These are phyloP conservation scores for Xylaria sp. DNA, from an alignment of 2,329 filamentous ascomycete genomes.

Conservation along the genomic window DNA sequence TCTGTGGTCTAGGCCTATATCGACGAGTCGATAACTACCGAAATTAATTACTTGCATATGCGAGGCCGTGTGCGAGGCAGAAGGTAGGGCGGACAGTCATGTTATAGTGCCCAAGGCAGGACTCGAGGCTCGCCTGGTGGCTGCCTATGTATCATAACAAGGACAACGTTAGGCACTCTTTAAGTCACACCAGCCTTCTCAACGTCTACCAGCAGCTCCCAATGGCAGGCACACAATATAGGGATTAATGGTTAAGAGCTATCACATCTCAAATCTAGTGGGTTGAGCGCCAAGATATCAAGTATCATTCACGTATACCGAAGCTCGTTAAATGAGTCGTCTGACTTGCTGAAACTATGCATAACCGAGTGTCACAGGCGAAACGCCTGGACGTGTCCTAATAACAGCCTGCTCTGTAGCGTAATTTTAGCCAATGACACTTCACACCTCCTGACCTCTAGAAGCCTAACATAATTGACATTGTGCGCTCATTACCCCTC, in stretches of 20 bases:
- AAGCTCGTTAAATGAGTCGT: neutral
- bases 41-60: conserved; percentile 8
- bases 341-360: neutral
- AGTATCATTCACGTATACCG: neutral
- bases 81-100: neutral
- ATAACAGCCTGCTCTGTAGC: neutral
- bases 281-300: neutral
- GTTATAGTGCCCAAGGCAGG: neutral
- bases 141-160: neutral
- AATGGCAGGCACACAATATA: neutral
- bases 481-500: too few species aligned
- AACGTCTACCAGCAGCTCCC: too few species aligned
- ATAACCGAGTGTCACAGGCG: neutral
- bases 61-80: neutral
- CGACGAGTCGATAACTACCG: neutral
- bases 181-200: neutral
- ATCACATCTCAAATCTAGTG: neutral
- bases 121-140: neutral
- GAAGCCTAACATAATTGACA: neutral
- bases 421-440: neutral
- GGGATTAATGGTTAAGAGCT: neutral
- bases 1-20: neutral
- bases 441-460: neutral
- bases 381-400: neutral
- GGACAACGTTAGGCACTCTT: neutral